Conservation (phyloP, 176 grass and related monocot genomes). For the Leersia perrieri region DNA sequence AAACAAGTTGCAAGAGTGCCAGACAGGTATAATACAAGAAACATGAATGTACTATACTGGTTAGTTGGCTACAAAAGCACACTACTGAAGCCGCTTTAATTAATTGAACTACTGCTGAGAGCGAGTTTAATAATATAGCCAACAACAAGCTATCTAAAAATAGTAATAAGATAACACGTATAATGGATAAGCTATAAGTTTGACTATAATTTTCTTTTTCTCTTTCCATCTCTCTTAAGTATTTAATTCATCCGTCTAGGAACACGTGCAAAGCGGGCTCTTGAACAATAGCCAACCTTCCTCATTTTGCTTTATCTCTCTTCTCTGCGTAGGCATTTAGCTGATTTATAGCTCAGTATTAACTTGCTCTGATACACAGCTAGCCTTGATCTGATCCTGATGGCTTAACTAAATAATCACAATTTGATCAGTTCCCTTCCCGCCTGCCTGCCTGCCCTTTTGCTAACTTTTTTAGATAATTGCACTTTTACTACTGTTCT, state of each 20-base stretch:
- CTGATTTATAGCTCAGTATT: no score
- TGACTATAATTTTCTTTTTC: no score
- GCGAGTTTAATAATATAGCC: no score
- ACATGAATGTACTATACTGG: conserved; percentile 18
- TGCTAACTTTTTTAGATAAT: not conserved
- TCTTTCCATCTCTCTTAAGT: no score
- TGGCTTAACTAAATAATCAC: conserved; percentile 20
- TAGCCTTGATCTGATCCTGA: conserved; percentile 27
- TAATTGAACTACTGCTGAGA: not conserved
- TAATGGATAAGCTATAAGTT: no score
- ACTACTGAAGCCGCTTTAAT: conserved; percentile 5
- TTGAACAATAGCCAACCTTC: no score
- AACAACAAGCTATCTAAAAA: no score
- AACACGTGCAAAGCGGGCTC: no score
- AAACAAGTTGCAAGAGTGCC: not conserved
- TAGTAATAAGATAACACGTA: no score
- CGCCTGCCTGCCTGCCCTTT: not conserved
- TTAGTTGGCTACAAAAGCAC: conserved; percentile 17
- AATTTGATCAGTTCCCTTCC: not conserved
- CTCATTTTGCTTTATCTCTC: no score
- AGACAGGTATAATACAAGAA: conserved; percentile 4
- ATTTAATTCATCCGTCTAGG: no score
- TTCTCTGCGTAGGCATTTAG: no score
- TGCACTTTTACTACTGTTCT: not conserved
- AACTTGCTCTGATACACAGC: not conserved